Evolutionary conservation across 2,329 filamentous ascomycete species (phyloP).

Genomic region (Harringtonia lauricola): DNA sequence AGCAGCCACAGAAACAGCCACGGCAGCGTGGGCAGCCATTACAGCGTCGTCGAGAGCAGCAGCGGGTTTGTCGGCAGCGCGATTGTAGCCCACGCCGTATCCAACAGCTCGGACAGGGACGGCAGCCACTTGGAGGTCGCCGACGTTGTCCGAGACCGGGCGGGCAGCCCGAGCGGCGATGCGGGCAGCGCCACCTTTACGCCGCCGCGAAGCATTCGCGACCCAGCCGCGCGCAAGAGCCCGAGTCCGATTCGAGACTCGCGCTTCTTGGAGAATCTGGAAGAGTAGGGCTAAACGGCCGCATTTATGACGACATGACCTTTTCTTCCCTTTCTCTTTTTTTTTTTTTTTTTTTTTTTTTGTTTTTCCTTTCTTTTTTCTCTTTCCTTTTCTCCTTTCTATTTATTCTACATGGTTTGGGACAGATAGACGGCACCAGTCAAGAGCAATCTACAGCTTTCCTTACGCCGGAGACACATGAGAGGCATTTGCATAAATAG

Average conservation of each 20-base stretch:
- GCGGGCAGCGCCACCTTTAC: constrained; percentile 13
- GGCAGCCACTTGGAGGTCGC: neutral
- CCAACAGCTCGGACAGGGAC: neutral
- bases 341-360: neutral
- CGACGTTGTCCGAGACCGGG: neutral
- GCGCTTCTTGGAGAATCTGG: constrained; percentile 39
- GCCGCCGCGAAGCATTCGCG: constrained; percentile 13
- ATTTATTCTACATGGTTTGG: neutral
- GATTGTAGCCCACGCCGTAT: neutral
- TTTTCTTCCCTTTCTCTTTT: neutral
- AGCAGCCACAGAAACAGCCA: neutral
- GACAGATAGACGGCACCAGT: neutral
- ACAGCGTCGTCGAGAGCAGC: neutral
- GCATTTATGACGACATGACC: neutral
- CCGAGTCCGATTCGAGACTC: constrained; percentile 34
- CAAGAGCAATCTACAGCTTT: neutral
- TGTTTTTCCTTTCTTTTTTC: neutral
- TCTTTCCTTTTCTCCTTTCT: neutral
- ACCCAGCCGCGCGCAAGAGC: constrained; percentile 16
- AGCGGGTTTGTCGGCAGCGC: neutral
- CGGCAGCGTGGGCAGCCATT: neutral
- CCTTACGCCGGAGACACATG: no score
- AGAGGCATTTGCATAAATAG: no score
- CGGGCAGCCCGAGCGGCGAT: no score
- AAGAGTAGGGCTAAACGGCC: constrained; percentile 10